Base-by-base conservation (phyloP, 257 asterid species). In the Solanum clarkiae region DNA sequence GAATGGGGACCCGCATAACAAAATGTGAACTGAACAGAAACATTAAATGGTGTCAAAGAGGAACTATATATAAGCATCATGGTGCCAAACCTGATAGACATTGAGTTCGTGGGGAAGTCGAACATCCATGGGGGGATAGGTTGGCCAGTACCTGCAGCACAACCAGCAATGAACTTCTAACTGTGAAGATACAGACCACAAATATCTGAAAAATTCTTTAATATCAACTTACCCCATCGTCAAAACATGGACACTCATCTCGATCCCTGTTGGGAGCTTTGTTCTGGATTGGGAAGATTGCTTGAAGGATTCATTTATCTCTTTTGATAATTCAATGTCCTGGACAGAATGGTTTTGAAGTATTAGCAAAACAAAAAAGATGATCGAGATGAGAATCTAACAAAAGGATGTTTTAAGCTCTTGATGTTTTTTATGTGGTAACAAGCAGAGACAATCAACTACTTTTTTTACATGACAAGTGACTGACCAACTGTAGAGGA, bases 211-310 rank as follows among this genome's bases (percentile, higher is more conserved):
- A 81, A 56, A 7, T 55, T 63, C 8, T n/a, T 20, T 16, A 56
- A 70, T 55, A 44, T 53, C 81, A 70, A 81, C 91, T 63, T 83
- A 96, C 98, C 99, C 99, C 82, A 98, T 97, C 81, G 98, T 97
- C 88, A 97, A 86, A 87, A 97, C 99, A 70, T 97, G 99, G 85
- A 97, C 99, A 68, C 99, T 97, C 99, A 97, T 88, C 95, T 97
- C 99, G n/a, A 97, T 97, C 81, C 99, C 99, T 22, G 97, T 94
- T 60, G 99, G 99, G 69, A 97, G 99, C 85, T 97, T 97, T 6
- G 95, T 94, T 84, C 99, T 92, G 82, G 99, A 99, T 92, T 97
- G 99, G 85, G 99, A 94, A 84, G 99, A 97, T 87, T 97, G 99
- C 94, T 91, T 97, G 94, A 97, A 97, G 42, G 99, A 97, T 84